phyloP scores from a whole-genome alignment of 1,139 yeast species.

The Yamadazyma spencermartinsiae region DNA sequence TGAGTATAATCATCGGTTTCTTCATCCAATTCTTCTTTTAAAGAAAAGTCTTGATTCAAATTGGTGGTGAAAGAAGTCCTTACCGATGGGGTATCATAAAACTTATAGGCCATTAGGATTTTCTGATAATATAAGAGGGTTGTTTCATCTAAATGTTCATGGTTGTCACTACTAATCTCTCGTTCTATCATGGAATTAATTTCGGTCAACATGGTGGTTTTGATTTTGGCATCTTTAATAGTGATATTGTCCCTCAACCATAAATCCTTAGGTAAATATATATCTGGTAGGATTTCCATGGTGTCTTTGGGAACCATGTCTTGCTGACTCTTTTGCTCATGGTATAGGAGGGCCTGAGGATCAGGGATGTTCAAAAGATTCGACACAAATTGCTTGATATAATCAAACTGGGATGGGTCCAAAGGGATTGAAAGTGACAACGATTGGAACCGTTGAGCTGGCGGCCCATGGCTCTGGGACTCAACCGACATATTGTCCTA shows the following conservation, averaged over 20 bases:
- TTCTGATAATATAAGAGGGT: slow-evolving; percentile 37
- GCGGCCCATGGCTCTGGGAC: slow-evolving; percentile 4
- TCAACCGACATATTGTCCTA: too few relatives aligned
- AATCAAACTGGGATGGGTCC: slow-evolving; percentile 17
- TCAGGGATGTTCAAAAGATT: slow-evolving; percentile 14
- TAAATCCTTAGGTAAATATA: slow-evolving; percentile 38
- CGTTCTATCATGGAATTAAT: slow-evolving; percentile 33
- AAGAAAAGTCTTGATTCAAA: slow-evolving; percentile 13
- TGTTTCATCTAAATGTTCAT: slow-evolving; percentile 28
- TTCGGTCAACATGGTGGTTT: slow-evolving; percentile 35
- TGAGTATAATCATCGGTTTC: slow-evolving; percentile 21
- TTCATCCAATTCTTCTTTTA: slow-evolving; percentile 27
- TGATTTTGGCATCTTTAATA: slow-evolving; percentile 35
- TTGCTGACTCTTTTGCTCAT: too few relatives aligned
- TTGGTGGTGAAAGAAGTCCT: slow-evolving; percentile 3
- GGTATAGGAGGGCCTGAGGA: slow-evolving; percentile 4
- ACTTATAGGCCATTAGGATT: slow-evolving; percentile 36
- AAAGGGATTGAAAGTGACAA: slow-evolving; percentile 13
- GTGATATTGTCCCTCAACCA: slow-evolving; percentile 39
- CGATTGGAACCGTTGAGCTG: slow-evolving; percentile 11
- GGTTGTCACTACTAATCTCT: slow-evolving; percentile 18
- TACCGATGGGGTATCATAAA: slow-evolving; percentile 23
- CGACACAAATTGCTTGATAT: slow-evolving; percentile 13
- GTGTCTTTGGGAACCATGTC: not conserved
- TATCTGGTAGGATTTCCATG: slow-evolving; percentile 28